phyloP scores from a whole-genome alignment of 257 asterid genomes.

The Ajuga chamaepitys region DNA sequence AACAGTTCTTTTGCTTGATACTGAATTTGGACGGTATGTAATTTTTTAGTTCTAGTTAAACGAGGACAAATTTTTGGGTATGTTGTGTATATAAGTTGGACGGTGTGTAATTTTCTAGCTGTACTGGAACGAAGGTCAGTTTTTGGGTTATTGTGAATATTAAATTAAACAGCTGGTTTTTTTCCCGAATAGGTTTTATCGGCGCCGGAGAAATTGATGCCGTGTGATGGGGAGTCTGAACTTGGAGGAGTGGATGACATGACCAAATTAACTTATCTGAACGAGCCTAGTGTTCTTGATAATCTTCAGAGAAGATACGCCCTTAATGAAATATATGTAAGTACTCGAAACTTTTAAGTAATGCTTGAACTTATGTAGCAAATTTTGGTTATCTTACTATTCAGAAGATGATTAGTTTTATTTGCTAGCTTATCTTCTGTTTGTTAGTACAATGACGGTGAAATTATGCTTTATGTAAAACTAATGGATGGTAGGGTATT shows the following conservation, averaged over 20 bases:
- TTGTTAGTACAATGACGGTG: not conserved
- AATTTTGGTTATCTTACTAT: not conserved
- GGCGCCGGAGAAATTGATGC: slow-evolving; percentile 60
- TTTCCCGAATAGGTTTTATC: slow-evolving; percentile 44
- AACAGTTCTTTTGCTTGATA: not conserved
- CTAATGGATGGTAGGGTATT: not conserved
- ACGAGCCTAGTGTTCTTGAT: slow-evolving; percentile 95
- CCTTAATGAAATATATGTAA: slow-evolving; percentile 89
- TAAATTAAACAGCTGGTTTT: not conserved
- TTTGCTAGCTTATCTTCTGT: not conserved
- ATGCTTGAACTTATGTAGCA: not conserved
- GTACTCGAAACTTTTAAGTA: slow-evolving; percentile 12
- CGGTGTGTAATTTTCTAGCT: no score
- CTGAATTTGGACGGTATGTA: not conserved
- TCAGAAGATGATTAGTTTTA: not conserved
- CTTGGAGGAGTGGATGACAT: slow-evolving; percentile 98
- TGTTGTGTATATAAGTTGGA: not conserved
- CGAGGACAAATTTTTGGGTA: no score
- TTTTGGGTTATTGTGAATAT: not conserved
- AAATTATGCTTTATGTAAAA: not conserved
- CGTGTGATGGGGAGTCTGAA: slow-evolving; percentile 80
- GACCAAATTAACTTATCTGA: slow-evolving; percentile 90
- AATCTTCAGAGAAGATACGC: slow-evolving; percentile 80
- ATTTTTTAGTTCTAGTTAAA: not conserved
- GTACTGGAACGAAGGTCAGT: not conserved